Percentiles rank a stretch among this genome's conserved stretches.
Conservation (phyloP, 495 filamentous ascomycete species). For the Aspergillus heteromorphus region DNA sequence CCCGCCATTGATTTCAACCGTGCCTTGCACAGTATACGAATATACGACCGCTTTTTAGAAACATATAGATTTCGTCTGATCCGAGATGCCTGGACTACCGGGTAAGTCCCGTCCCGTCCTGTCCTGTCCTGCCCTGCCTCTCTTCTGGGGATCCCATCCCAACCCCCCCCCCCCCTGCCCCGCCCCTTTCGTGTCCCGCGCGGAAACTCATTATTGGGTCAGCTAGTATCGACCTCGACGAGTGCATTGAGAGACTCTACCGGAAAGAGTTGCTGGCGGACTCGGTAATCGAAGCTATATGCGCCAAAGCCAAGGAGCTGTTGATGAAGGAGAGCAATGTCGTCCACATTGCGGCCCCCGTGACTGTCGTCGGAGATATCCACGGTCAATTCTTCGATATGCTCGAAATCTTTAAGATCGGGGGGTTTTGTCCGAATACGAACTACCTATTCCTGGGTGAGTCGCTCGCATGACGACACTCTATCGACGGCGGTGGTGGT, state of each 20-base stretch:
- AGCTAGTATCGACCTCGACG: conserved; percentile 97
- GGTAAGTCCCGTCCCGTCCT: conserved; percentile 49
- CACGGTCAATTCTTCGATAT: conserved; percentile 98
- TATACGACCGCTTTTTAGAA: conserved; percentile 7
- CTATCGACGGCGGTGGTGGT: background rate
- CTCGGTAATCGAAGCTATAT: conserved; percentile 98
- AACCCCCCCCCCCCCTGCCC: background rate
- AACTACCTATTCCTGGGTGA: conserved; percentile 95
- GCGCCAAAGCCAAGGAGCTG: conserved; percentile 95
- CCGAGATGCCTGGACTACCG: conserved; percentile 78
- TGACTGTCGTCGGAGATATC: conserved; percentile 98
- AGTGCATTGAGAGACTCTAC: conserved; percentile 93
- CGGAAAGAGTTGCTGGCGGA: conserved; percentile 94
- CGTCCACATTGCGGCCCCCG: conserved; percentile 89
- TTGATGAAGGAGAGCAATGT: conserved; percentile 99
- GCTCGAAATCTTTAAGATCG: conserved; percentile 98
- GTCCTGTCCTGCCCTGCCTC: too few species aligned
- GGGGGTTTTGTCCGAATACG: conserved; percentile 91
- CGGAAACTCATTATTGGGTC: conserved; percentile 4
- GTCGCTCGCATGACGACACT: conserved; percentile 13
- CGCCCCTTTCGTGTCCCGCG: background rate
- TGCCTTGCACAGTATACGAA: conserved; percentile 14
- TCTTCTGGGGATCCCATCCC: background rate
- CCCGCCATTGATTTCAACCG: background rate
- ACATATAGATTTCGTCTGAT: conserved; percentile 2